Evolutionary conservation across 441 rosid species (phyloP).

Genomic region (Manihot esculenta): DNA sequence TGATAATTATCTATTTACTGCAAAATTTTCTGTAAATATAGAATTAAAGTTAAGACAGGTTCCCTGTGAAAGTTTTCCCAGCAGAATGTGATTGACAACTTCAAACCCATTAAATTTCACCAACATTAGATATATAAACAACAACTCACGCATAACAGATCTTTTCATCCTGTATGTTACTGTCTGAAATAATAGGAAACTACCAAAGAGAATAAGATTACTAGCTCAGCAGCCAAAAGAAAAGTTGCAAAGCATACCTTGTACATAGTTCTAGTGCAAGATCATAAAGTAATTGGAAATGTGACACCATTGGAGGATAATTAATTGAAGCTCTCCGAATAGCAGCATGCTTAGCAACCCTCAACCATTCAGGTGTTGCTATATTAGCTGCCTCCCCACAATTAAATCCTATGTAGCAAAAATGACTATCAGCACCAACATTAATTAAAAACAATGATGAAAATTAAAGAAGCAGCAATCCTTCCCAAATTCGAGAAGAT

Average conservation of each 20-base stretch:
- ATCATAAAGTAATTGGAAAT: conserved; percentile 97
- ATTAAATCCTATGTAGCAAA: conserved; percentile 27
- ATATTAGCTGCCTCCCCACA: conserved; percentile 36
- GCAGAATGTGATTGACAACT: not conserved
- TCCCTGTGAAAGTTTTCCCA: not conserved
- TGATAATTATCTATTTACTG: conserved; percentile 3
- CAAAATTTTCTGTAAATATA: not conserved
- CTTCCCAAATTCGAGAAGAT: not conserved
- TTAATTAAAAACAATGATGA: conserved; percentile 13
- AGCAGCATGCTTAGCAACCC: conserved; percentile 87
- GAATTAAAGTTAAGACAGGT: not conserved
- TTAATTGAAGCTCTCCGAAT: conserved; percentile 95
- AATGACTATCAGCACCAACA: conserved; percentile 16
- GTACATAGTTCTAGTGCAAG: conserved; percentile 74
- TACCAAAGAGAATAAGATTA: conserved; percentile 12
- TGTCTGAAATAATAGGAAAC: conserved; percentile 12
- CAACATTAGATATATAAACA: too few species aligned
- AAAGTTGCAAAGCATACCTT: conserved; percentile 50
- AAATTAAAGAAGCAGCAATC: not conserved
- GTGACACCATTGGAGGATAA: conserved; percentile 99
- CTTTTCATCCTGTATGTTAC: not conserved
- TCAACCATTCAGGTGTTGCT: conserved; percentile 89
- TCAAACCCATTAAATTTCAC: conserved; percentile 10
- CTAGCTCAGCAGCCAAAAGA: conserved; percentile 13
- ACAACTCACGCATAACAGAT: not conserved